These are phyloP conservation scores for Solanum tarijense DNA, from an alignment of 257 asterid genomes.

Conservation along the genomic window DNA sequence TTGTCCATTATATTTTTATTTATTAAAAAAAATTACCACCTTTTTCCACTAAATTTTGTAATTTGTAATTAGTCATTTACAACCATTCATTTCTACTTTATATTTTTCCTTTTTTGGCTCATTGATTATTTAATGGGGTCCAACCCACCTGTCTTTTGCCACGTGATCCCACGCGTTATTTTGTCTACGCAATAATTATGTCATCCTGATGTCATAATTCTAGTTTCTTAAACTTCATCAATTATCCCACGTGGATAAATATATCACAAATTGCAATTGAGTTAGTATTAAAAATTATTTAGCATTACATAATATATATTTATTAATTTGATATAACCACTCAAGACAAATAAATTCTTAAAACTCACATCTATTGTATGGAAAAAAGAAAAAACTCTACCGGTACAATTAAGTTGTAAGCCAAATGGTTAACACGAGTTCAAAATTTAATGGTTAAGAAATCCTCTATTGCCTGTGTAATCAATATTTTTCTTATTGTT, in stretches of 20 bases:
- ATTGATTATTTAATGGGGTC: neutral
- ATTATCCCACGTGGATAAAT: neutral
- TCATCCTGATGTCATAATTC: slow-evolving; percentile 18
- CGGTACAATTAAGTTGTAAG: neutral
- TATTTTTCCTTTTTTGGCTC: neutral
- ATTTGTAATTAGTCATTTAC: neutral
- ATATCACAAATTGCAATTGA: neutral
- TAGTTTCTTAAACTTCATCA: neutral
- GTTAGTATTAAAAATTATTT: neutral
- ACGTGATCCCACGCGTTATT: slow-evolving; percentile 11
- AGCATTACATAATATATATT: too few relatives aligned
- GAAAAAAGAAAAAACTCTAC: neutral
- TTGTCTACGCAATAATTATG: slow-evolving; percentile 1
- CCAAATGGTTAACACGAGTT: neutral
- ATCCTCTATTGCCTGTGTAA: neutral
- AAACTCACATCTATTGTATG: neutral
- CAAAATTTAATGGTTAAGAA: neutral
- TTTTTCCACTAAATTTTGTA: neutral
- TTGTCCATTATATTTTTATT: neutral
- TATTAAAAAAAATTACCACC: neutral
- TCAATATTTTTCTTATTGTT: neutral
- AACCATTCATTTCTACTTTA: neutral
- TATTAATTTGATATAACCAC: neutral
- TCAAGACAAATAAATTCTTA: too few relatives aligned
- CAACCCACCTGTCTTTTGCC: neutral